These are phyloP conservation scores for Acanthamoeba sp. DNA, from an alignment of 208 protist genomes.

Conservation along the genomic window DNA sequence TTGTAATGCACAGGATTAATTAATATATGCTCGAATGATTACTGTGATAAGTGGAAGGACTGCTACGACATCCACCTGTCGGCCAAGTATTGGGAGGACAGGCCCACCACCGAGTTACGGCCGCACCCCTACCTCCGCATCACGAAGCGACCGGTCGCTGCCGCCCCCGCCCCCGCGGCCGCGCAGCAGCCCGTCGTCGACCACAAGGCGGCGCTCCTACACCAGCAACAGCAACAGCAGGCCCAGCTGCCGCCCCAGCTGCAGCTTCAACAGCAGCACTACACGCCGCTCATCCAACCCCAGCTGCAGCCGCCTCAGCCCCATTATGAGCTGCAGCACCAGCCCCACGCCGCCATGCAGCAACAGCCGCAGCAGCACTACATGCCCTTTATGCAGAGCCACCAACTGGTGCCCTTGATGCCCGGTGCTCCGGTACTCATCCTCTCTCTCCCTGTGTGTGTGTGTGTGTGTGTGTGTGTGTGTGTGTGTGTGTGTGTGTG, in stretches of 20 bases:
- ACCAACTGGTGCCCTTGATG: too few relatives aligned
- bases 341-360: too few relatives aligned
- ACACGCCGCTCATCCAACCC: background rate
- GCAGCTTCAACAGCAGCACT: background rate
- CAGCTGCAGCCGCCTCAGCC: background rate
- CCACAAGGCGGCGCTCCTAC: background rate
- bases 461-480: too few relatives aligned
- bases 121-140: background rate
- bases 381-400: too few relatives aligned
- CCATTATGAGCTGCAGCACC: background rate
- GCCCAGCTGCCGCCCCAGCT: background rate
- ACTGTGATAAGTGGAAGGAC: slow-evolving; percentile 8
- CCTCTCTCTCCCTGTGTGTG: too few relatives aligned
- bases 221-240: background rate
- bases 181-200: background rate
- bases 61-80: slow-evolving; percentile 2
- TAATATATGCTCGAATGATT: background rate
- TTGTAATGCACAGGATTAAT: too few relatives aligned
- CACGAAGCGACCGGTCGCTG: background rate
- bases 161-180: too few relatives aligned
- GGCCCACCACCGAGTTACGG: background rate
- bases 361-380: too few relatives aligned
- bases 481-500: too few relatives aligned
- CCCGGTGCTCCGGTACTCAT: too few relatives aligned
- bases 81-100: background rate